These are phyloP conservation scores for Aspergillus fructus DNA, from an alignment of 2,329 filamentous ascomycete genomes.

Conservation along the genomic window DNA sequence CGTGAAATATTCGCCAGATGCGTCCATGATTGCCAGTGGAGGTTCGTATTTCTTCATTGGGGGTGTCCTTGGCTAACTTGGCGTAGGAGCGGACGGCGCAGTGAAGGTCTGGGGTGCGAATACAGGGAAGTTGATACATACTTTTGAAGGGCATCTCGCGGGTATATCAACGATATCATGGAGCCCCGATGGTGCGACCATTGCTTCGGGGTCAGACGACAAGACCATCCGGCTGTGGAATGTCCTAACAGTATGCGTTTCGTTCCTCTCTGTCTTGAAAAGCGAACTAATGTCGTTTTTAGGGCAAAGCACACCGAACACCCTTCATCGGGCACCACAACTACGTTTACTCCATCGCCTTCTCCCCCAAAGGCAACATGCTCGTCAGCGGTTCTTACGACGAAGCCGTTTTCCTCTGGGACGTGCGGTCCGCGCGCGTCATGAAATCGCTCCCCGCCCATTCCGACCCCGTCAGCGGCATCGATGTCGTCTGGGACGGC, in stretches of 20 bases:
- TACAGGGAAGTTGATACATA: slow-evolving; percentile 79
- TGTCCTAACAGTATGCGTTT: slow-evolving; percentile 47
- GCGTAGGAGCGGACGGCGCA: slow-evolving; percentile 73
- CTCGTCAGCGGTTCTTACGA: slow-evolving; percentile 94
- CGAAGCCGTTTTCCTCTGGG: slow-evolving; percentile 96
- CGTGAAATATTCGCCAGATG: slow-evolving; percentile 88
- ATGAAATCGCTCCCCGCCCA: slow-evolving; percentile 94
- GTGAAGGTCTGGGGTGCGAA: slow-evolving; percentile 86
- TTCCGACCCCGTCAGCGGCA: slow-evolving; percentile 88
- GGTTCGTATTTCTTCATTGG: slow-evolving; percentile 47
- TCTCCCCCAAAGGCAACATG: slow-evolving; percentile 98
- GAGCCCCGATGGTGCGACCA: slow-evolving; percentile 81
- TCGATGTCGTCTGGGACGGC: slow-evolving; percentile 90
- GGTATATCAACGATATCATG: slow-evolving; percentile 92
- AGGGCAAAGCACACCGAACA: slow-evolving; percentile 58
- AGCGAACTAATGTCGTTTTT: neutral
- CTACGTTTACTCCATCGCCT: slow-evolving; percentile 90
- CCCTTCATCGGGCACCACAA: slow-evolving; percentile 86
- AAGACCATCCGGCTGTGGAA: slow-evolving; percentile 96
- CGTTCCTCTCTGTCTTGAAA: neutral
- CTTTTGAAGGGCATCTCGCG: slow-evolving; percentile 87
- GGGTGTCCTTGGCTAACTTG: slow-evolving; percentile 6
- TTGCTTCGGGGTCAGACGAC: slow-evolving; percentile 92
- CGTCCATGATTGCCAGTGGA: slow-evolving; percentile 82
- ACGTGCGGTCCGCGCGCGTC: slow-evolving; percentile 79